Evolutionary conservation across 306 rosid species (phyloP).

Genomic region (Begonia fuchsioides): DNA sequence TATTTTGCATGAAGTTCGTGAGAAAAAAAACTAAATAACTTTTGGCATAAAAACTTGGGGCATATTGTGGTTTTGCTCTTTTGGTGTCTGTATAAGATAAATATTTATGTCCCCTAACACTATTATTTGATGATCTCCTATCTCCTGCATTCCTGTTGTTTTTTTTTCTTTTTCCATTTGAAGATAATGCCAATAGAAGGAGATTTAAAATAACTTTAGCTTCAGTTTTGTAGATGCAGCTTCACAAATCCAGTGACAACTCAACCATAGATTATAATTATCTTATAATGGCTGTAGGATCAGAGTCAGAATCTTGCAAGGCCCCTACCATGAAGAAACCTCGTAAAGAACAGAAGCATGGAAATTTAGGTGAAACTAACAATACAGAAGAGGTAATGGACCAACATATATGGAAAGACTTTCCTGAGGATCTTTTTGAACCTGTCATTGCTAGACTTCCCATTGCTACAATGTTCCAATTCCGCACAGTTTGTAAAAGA

Average conservation of each 20-base stretch:
- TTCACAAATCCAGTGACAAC: no score
- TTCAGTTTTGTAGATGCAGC: constrained; percentile 4
- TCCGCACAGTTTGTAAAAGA: constrained; percentile 59
- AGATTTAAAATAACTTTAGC: no score
- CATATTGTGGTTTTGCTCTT: no score
- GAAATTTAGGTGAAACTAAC: constrained; percentile 30
- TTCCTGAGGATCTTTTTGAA: constrained; percentile 80
- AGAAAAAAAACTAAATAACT: background rate
- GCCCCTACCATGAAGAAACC: constrained; percentile 48
- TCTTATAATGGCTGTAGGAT: constrained; percentile 53
- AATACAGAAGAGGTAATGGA: constrained; percentile 51
- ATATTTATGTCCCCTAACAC: no score
- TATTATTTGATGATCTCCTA: no score
- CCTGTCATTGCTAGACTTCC: constrained; percentile 85
- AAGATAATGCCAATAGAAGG: no score
- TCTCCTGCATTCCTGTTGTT: no score
- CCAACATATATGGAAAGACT: constrained; percentile 61
- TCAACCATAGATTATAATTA: no score
- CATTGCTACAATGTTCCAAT: constrained; percentile 51
- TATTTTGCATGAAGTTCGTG: no score
- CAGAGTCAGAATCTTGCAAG: constrained; percentile 40
- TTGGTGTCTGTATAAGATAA: no score
- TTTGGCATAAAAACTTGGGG: background rate
- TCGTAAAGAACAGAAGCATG: constrained; percentile 26
- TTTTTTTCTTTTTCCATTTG: no score